Base-by-base conservation (phyloP, 371 early-diverging fungal genomes). In the Mortierella sp. region DNA sequence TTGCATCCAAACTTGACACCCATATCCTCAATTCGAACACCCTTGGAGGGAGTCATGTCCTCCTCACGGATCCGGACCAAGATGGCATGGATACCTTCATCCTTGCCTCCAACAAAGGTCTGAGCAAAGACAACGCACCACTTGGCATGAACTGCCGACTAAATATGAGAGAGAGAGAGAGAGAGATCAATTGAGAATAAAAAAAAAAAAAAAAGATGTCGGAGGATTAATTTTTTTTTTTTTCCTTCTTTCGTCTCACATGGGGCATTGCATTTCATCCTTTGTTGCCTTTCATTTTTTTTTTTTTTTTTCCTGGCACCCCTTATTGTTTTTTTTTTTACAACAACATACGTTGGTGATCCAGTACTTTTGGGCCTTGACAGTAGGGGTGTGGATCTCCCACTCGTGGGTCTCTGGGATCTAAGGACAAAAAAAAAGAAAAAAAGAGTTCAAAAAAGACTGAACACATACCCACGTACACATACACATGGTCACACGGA, bases 81-180 rank as follows among this genome's bases (percentile, higher is more conserved):
- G 58, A 90, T 84, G 14, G 83, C 84, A 56, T 91, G n/a, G 50
- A 91, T 83, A 23, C 92, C 92, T 74, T 92, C 91, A 61, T 91
- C 77, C 66, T 84, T 86, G 64, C 89, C 91, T 59, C 82, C 70
- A 46, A 93, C 85, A 50, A 73, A 72, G 12, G 88, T 85, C 72
- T 92, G 92, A 18, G 92, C 92, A 81, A 92, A 93, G 2, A 93
- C 93, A 66, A 90, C 65, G 52, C 83, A 75, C 82, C 84, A 90
- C 72, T 90, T 90, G 69, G 91, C 88, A 81, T 93, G 91, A 11
- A 88, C 75, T 56, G 88, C 87, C 15, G 86, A 83, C 79, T 83
- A 66, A 14, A n/a, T 7, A 26, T 7, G 26, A 56, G 25, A n/a
- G 45, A 23, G 21, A 7, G 52, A 23, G 29, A 50, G 14, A 16